Evolutionary conservation across 2,329 filamentous ascomycete genomes (phyloP).

Genomic region (Periglandula ipomoeae): DNA sequence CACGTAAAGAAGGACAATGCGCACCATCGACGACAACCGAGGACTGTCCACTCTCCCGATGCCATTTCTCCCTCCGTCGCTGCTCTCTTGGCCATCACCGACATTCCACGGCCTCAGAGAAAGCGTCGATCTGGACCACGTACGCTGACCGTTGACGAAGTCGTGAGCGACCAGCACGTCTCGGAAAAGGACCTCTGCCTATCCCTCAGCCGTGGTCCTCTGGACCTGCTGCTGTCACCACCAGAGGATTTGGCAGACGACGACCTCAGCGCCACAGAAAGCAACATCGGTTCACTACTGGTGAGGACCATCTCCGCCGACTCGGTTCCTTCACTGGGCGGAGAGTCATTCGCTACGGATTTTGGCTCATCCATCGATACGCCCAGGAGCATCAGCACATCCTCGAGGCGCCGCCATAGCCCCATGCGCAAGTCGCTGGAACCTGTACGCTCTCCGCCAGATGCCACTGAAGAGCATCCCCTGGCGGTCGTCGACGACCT

Average conservation of each 20-base stretch:
- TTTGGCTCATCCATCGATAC: conserved; percentile 39
- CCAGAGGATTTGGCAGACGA: conserved; percentile 49
- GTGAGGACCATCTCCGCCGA: conserved; percentile 49
- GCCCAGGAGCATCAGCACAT: conserved; percentile 31
- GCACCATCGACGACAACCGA: conserved; percentile 26
- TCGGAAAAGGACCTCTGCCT: conserved; percentile 51
- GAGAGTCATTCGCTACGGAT: conserved; percentile 44
- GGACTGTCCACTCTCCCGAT: conserved; percentile 41
- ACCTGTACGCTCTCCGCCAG: conserved; percentile 47
- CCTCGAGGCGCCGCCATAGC: conserved; percentile 24
- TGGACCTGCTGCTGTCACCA: conserved; percentile 51
- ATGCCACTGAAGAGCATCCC: conserved; percentile 41
- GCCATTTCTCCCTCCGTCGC: conserved; percentile 50
- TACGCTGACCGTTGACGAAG: conserved; percentile 44
- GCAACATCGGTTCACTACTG: conserved; percentile 40
- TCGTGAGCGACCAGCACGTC: conserved; percentile 43
- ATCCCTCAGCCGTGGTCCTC: conserved; percentile 42
- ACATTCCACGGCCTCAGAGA: conserved; percentile 40
- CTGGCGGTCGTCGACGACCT: conserved; percentile 31
- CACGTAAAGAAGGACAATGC: conserved; percentile 28
- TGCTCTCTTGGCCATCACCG: conserved; percentile 51
- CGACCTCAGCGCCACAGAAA: conserved; percentile 39
- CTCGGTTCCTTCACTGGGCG: conserved; percentile 50
- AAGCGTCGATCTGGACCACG: conserved; percentile 18
- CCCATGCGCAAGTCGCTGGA: conserved; percentile 41